Evolutionary conservation across 140 eudicot species (phyloP).

Genomic region (Oenanthe javanica): DNA sequence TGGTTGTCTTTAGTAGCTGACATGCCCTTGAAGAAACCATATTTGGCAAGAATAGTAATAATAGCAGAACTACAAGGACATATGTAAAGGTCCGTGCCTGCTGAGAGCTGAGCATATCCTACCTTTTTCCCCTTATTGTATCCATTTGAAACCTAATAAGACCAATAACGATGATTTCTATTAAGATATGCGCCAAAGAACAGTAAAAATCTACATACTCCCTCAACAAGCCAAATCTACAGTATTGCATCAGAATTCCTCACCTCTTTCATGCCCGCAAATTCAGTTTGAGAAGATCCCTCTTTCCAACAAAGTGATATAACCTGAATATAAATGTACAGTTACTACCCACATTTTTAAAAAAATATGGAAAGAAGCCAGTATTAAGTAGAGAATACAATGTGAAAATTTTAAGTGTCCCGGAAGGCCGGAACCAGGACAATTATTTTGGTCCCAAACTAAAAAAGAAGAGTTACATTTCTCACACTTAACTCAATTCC

Average conservation of each 20-base stretch:
- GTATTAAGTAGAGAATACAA: background rate
- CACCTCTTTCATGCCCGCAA: slow-evolving; percentile 63
- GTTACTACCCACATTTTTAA: background rate
- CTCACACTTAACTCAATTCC: background rate
- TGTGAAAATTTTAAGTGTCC: background rate
- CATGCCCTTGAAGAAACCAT: slow-evolving; percentile 69
- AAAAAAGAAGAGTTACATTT: background rate
- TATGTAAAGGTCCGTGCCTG: slow-evolving; percentile 54
- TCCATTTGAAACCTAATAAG: slow-evolving; percentile 44
- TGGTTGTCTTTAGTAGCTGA: slow-evolving; percentile 44
- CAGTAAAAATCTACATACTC: background rate
- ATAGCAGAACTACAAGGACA: slow-evolving; percentile 58
- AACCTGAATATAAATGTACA: slow-evolving; percentile 37
- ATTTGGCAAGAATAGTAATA: slow-evolving; percentile 58
- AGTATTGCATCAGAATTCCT: background rate
- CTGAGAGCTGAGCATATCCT: slow-evolving; percentile 44
- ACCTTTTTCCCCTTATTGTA: slow-evolving; percentile 45
- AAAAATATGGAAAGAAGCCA: background rate
- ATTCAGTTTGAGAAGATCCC: slow-evolving; percentile 43
- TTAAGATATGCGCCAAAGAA: background rate
- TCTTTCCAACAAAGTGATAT: slow-evolving; percentile 56
- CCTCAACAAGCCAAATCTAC: background rate
- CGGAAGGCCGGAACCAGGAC: background rate
- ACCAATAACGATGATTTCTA: background rate
- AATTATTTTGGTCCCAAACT: background rate